A percentile compares a stretch with the other conserved stretches of the same genome.
phyloP scores from a whole-genome alignment of 208 protist species.

The Trypanosoma cruzi region DNA sequence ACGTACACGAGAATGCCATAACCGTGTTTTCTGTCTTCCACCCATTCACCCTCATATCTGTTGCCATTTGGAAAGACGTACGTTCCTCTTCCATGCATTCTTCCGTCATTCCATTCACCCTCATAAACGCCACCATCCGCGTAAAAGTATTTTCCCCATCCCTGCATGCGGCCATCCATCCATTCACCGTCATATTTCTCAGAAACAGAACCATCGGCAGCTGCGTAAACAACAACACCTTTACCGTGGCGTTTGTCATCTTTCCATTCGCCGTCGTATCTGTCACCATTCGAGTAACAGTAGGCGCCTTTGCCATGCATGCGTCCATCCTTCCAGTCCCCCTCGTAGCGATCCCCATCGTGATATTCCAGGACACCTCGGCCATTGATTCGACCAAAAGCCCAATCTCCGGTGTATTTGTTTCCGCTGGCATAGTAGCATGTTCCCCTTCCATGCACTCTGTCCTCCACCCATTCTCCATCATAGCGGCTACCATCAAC shows the following conservation, averaged over 20 bases:
- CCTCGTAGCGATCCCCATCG: slow-evolving; percentile 93
- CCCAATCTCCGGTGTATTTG: slow-evolving; percentile 91
- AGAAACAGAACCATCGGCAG: slow-evolving; percentile 90
- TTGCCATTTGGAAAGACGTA: slow-evolving; percentile 95
- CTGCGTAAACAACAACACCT: slow-evolving; percentile 89
- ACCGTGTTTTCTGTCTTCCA: slow-evolving; percentile 92
- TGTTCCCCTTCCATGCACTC: slow-evolving; percentile 93
- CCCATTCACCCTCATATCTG: slow-evolving; percentile 96
- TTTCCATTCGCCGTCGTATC: slow-evolving; percentile 94
- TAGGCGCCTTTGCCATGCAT: slow-evolving; percentile 94
- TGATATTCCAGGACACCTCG: slow-evolving; percentile 86
- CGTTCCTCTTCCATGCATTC: slow-evolving; percentile 92
- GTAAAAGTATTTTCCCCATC: slow-evolving; percentile 95
- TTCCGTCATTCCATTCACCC: slow-evolving; percentile 91
- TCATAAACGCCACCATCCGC: slow-evolving; percentile 93
- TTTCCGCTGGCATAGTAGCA: slow-evolving; percentile 92
- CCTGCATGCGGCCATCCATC: slow-evolving; percentile 94
- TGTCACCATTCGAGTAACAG: slow-evolving; percentile 90
- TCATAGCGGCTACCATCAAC: slow-evolving; percentile 93
- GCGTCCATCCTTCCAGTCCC: slow-evolving; percentile 94
- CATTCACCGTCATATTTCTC: slow-evolving; percentile 96
- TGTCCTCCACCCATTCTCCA: slow-evolving; percentile 95
- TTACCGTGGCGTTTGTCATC: slow-evolving; percentile 94
- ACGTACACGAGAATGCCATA: slow-evolving; percentile 90
- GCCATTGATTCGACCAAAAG: slow-evolving; percentile 92